A percentile compares a stretch with the other conserved stretches of the same genome.
Evolutionary conservation across 305 asterid species (phyloP).

Genomic region (Fraxinus albicans): DNA sequence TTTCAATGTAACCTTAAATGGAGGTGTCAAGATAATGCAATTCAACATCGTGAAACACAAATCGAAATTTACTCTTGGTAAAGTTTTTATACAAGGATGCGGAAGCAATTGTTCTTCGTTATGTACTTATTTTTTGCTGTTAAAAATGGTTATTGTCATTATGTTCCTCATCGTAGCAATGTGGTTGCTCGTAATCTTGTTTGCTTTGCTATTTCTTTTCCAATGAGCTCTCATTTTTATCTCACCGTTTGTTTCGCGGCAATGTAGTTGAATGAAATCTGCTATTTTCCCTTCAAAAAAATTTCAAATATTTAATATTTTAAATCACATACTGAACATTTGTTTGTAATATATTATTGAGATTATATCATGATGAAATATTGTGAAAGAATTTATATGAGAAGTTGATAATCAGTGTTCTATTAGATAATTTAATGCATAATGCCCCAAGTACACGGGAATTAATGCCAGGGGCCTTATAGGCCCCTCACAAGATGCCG

Average conservation of each 20-base stretch:
- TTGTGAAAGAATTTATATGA: background rate
- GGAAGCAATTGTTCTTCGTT: background rate
- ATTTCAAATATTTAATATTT: no score
- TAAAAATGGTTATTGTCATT: background rate
- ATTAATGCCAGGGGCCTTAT: no score
- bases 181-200: no score
- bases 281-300: background rate
- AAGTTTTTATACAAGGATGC: background rate
- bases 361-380: background rate
- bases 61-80: background rate
- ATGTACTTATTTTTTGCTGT: background rate
- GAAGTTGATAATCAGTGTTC: background rate
- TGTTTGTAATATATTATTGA: no score
- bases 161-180: background rate
- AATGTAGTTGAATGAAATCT: background rate
- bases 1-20: background rate
- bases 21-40: background rate
- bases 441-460: no score
- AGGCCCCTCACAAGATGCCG: no score
- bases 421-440: background rate
- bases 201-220: no score
- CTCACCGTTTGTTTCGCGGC: background rate
- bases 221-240: no score
- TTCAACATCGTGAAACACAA: background rate
- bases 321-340: no score